A percentile compares a stretch with the other conserved stretches of the same genome.
These are phyloP conservation scores for Globisporangium acanthophoron DNA, from an alignment of 352 stramenopile species.

Conservation along the genomic window DNA sequence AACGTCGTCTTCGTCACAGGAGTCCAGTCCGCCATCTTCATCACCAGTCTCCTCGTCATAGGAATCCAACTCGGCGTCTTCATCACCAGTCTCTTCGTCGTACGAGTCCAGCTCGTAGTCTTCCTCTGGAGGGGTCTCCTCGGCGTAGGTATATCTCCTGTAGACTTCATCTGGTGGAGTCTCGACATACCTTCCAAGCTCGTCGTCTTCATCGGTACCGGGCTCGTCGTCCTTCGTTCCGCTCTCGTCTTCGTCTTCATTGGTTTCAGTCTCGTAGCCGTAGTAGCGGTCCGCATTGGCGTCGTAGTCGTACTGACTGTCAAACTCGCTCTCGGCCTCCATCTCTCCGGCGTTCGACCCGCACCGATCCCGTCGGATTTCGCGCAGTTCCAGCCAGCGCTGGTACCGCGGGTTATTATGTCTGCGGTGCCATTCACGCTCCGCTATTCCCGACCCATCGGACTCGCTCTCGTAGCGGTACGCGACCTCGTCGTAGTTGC, in stretches of 20 bases:
- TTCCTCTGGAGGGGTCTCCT: too few species aligned
- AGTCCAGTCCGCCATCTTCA: not conserved
- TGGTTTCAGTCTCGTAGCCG: too few species aligned
- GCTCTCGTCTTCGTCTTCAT: too few species aligned
- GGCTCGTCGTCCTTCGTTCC: too few species aligned
- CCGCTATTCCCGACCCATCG: too few species aligned
- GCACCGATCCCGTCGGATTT: not conserved
- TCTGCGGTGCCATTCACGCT: too few species aligned
- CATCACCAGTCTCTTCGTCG: not conserved
- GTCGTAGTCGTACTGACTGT: not conserved
- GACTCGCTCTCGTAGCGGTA: not conserved
- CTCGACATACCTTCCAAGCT: not conserved
- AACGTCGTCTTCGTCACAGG: not conserved
- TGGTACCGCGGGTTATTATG: too few species aligned
- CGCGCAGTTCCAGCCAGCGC: not conserved
- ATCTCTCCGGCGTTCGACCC: not conserved
- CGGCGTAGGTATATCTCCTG: too few species aligned
- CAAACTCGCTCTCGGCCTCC: not conserved
- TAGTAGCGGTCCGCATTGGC: not conserved
- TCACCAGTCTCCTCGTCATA: not conserved
- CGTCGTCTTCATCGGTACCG: too few species aligned
- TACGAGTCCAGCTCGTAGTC: too few species aligned
- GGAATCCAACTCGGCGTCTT: not conserved
- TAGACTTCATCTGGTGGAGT: too few species aligned
- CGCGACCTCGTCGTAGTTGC: not conserved